These are phyloP conservation scores for Apiospora hydei DNA, from an alignment of 2,329 filamentous ascomycete genomes.

Conservation along the genomic window DNA sequence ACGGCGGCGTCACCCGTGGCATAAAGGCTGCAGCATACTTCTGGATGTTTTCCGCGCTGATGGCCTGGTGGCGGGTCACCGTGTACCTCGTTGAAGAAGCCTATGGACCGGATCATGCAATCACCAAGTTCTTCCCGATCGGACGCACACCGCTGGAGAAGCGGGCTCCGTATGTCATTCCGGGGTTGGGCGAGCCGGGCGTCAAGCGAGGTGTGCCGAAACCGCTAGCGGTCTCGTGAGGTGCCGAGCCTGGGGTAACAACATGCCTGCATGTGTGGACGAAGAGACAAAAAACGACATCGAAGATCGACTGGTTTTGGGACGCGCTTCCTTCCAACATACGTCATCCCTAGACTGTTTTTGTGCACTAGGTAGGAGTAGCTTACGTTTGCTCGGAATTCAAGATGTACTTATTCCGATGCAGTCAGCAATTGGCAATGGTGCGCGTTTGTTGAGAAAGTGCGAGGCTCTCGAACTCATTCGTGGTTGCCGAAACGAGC, in stretches of 20 bases:
- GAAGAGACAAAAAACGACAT: background rate
- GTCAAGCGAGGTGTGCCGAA: constrained; percentile 30
- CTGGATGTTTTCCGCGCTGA: constrained; percentile 28
- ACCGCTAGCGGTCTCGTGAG: constrained; percentile 24
- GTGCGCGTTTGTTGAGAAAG: background rate
- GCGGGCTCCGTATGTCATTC: constrained; percentile 25
- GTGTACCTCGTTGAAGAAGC: constrained; percentile 29
- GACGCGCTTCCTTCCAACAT: background rate
- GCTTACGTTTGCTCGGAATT: background rate
- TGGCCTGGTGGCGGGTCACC: constrained; percentile 28
- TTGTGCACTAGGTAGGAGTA: background rate
- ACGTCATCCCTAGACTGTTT: constrained; percentile 1
- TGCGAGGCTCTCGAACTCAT: background rate
- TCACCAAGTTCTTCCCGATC: constrained; percentile 28
- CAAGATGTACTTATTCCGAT: background rate
- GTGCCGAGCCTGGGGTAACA: background rate
- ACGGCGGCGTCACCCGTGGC: constrained; percentile 25
- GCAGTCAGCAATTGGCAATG: background rate
- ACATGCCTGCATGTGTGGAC: background rate
- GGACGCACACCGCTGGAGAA: constrained; percentile 27
- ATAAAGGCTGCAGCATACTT: constrained; percentile 27
- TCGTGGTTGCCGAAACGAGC: background rate
- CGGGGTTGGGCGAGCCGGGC: constrained; percentile 28
- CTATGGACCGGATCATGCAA: constrained; percentile 26
- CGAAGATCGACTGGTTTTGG: background rate